Evolutionary conservation across 805 yeast species (phyloP), one percentile per base, ranked within the genome.

Genomic region (Sungouiozyma intestinalis): DNA sequence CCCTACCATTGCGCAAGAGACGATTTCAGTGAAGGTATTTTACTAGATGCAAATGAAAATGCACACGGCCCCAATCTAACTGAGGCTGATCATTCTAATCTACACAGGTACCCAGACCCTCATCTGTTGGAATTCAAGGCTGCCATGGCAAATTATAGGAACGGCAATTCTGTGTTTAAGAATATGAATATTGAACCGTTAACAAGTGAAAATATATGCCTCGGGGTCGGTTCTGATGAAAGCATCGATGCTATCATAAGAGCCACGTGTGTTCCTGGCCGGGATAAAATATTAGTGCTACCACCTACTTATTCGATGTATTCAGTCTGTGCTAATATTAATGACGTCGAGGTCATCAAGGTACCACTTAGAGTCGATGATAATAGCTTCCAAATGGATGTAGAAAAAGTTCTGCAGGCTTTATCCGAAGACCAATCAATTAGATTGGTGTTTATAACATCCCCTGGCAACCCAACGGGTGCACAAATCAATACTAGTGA

Each of bases 241-340:
- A 78, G 92, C 54, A 87, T 92, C 46, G 98, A 92, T 59, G 74
- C 92, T 34, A 64, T 90, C 42, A 79, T 92, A 47, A 70, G 98
- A 53, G 85, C 94, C 42, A 73, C 82, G 41, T 85, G 96, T 55
- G 67, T 63, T 4, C 98, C 98, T 2, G 84, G 83, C 2, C 71
- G 68, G 48, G 96, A 88, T 46, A 90, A 86, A 59, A 64, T 92
- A 56, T 65, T 92, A 51, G 76, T 77, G 1, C 80, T 95, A 60
- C 96, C 97, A 2, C 97, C 98, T 35, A 92, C 98, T 0, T 92
- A 92, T 57, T 97, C 97, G 5, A 92, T 92, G 98, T 92, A 92
- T 69, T 66, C 83, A 3, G 88, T 92, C 29, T 82, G 95, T 57
- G 94, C 97, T 1, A 76, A 77, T 21, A 82, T 92, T 45, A 92